Evolutionary conservation across 768 basidiomycete genomes (phyloP), one percentile per base, ranked within the genome.

Genomic region (Mycena vitilis): DNA sequence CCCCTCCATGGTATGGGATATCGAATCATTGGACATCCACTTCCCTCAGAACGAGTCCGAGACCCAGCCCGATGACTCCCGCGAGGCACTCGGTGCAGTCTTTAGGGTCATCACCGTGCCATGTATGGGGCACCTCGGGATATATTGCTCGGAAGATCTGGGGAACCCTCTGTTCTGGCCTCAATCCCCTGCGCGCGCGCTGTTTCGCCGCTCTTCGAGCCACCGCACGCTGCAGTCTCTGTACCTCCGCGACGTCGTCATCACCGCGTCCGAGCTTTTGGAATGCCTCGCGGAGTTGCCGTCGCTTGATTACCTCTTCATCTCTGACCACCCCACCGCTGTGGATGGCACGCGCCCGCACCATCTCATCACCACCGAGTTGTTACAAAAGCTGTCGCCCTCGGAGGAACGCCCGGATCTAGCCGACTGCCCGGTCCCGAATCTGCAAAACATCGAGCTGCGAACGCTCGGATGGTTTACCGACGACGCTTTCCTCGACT

Each of bases 321-420:
- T 63, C 38, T 42, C 51, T 16, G 61, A 63, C 40, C 52, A 63
- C 25, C 44, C 37, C 36, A 2, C 53, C 1, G 16, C 8, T 18
- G 53, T 18, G 7, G 53, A 9, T 5, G 20, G 36, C 8, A 15
- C 6, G 5, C 36, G 12, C 16, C 40, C 40, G 0, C 20, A 15
- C 16, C 20, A 63, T 20, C 40, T 44, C 36, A 51, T 63, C 38
- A 63, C 54, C 52, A 54, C 61, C 3, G 52, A 63, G 7, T 40
- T 63, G 20, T 40, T 63, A 12, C 12, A 13, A 22, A 9, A 6
- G 9, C 51, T 40, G 15, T 12, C 58, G 18, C 47, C 58, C 4
- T 16, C 40, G 16, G 16, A 12, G 12, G 2, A 6, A 8, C 1
- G 4, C 18, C 23, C 30, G n/a, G n/a, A 6, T 45, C 18, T 2